Conservation (phyloP, 176 grass and related monocot species). For the Phoenix dactylifera region DNA sequence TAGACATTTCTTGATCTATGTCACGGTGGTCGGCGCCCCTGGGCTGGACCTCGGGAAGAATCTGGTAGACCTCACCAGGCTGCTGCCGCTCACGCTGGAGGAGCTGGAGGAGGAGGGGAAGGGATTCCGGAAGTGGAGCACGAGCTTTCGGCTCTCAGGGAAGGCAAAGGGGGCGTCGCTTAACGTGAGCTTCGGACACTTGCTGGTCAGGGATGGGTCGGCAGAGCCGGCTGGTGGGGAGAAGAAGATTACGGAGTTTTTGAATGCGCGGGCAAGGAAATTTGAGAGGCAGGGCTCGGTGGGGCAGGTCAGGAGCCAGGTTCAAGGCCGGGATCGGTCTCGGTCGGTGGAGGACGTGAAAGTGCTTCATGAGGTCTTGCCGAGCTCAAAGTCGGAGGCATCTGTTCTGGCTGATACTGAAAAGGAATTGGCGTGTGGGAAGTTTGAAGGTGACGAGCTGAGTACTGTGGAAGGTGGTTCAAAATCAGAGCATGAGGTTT, state of each 20-base stretch:
- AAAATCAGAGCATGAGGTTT: neutral
- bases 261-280: slow-evolving; percentile 22
- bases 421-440: slow-evolving; percentile 1
- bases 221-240: slow-evolving; percentile 4
- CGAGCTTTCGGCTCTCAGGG: slow-evolving; percentile 74
- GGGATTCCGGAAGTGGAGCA: slow-evolving; percentile 80
- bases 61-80: slow-evolving; percentile 62
- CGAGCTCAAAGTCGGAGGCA: slow-evolving; percentile 36
- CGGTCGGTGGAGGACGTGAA: slow-evolving; percentile 48
- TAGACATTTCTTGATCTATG: slow-evolving; percentile 46
- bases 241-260: slow-evolving; percentile 27
- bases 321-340: slow-evolving; percentile 29
- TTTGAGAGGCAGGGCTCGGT: slow-evolving; percentile 29
- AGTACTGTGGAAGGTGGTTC: neutral
- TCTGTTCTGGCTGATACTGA: neutral
- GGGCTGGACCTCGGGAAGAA: slow-evolving; percentile 63
- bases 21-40: slow-evolving; percentile 24
- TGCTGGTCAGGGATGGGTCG: slow-evolving; percentile 18
- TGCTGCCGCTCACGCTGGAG: slow-evolving; percentile 57
- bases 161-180: slow-evolving; percentile 74
- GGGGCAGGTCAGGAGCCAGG: slow-evolving; percentile 21
- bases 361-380: slow-evolving; percentile 76
- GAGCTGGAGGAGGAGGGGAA: slow-evolving; percentile 76
- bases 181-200: slow-evolving; percentile 65
- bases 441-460: neutral